A percentile compares a stretch with the other conserved stretches of the same genome.
Conservation (phyloP, 176 grass and related monocot species). For the Areca catechu region DNA sequence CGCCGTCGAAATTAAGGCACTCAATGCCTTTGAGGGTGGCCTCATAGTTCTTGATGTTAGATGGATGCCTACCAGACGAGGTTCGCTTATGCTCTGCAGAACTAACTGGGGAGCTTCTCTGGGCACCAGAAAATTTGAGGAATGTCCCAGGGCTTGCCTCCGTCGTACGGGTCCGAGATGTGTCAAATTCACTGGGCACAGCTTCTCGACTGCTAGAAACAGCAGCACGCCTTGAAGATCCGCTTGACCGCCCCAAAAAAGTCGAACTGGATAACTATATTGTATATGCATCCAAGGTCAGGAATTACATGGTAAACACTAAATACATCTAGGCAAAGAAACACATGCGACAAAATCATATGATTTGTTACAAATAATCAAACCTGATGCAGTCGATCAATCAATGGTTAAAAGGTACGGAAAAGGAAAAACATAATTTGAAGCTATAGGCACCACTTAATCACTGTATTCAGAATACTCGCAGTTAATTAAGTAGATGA, state of each 20-base stretch:
- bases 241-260: constrained; percentile 56
- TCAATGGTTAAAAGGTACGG: no score
- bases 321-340: constrained; percentile 2
- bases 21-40: constrained; percentile 66
- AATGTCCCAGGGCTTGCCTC: constrained; percentile 42
- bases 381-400: no score
- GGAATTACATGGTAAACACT: constrained; percentile 30
- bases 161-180: constrained; percentile 22
- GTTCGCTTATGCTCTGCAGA: constrained; percentile 34
- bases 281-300: constrained; percentile 35
- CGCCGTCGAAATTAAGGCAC: constrained; percentile 43
- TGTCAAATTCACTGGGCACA: constrained; percentile 18
- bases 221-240: constrained; percentile 71
- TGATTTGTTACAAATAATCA: no score
- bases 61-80: constrained; percentile 37
- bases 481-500: no score
- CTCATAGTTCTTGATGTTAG: constrained; percentile 59
- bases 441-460: no score
- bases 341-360: constrained; percentile 7
- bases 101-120: constrained; percentile 26
- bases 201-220: constrained; percentile 46
- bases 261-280: constrained; percentile 73
- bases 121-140: constrained; percentile 28
- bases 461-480: no score
- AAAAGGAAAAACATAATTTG: no score